Evolutionary conservation across 768 basidiomycete genomes (phyloP), one percentile per base, ranked within the genome.

Genomic region (Tylopilus felleus): DNA sequence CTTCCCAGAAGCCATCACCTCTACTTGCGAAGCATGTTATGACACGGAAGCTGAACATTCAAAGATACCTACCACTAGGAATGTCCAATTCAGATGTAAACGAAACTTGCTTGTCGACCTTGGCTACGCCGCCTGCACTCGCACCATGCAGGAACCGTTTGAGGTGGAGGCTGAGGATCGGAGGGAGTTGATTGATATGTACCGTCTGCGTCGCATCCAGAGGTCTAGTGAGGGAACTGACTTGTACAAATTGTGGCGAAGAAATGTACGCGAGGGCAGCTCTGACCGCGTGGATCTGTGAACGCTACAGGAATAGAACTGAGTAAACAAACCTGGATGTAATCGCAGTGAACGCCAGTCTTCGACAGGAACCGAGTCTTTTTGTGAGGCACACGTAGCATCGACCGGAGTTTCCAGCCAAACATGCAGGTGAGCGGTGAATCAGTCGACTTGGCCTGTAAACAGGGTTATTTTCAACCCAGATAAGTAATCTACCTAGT

Each of bases 381-480:
- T 86, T 62, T 90, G 85, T 87, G 83, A 1, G 92, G 91, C 8
- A 85, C 85, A 36, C 83, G 81, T 3, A 98, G 74, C 1, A 90
- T 86, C 22, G 90, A 90, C n/a, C 93, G 83, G 72, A 94, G 88
- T 65, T 90, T 92, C 31, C 96, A 94, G 27, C 94, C 93, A 62
- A 99, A 99, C 54, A 99, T 90, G 23, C 88, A 77, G 0, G 92
- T 90, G 49, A 99, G 89, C 0, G 94, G 88, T 3, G 91, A 90
- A 59, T 97, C 93, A 4, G 80, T 78, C 0, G 82, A 80, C 70
- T 88, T 92, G 43, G 83, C 84, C 90, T 93, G 58, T 22, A 9
- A 21, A 25, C 25, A 38, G 16, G 28, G 5, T 51, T 40, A 47
- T 44, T 52, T 45, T 51, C 31, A 45, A 45, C 12, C 19, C n/a